A percentile compares a stretch with the other conserved stretches of the same genome.
Conservation (phyloP, 257 asterid genomes). For the Plectranthus barbatus region DNA sequence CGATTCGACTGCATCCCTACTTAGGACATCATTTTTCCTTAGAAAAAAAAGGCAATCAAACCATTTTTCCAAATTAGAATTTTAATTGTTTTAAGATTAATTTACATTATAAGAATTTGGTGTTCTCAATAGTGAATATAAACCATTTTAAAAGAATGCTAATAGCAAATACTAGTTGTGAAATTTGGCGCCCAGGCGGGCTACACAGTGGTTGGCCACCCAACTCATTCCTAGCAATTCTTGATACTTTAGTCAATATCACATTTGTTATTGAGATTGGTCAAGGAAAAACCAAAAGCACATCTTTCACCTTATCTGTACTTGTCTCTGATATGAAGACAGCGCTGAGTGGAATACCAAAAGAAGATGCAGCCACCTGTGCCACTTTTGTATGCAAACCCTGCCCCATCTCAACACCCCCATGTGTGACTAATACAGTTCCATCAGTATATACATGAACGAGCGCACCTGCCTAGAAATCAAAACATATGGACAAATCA, state of each 20-base stretch:
- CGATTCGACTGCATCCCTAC: no score
- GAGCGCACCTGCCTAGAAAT: slow-evolving; percentile 86
- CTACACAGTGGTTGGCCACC: not conserved
- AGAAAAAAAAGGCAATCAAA: not conserved
- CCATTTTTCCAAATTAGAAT: not conserved
- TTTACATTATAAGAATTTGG: not conserved
- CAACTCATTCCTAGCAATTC: not conserved
- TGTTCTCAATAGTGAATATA: not conserved
- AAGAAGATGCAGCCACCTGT: slow-evolving; percentile 90
- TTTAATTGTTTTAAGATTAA: not conserved
- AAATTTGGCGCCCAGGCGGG: not conserved
- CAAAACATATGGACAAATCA: slow-evolving; percentile 9
- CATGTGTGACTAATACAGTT: slow-evolving; percentile 92
- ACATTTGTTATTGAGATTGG: not conserved
- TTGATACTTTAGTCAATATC: not conserved
- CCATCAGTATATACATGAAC: slow-evolving; percentile 98
- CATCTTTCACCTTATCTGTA: slow-evolving; percentile 73
- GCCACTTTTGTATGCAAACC: slow-evolving; percentile 98
- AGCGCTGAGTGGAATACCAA: slow-evolving; percentile 77
- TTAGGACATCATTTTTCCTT: not conserved
- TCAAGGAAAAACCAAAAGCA: not conserved
- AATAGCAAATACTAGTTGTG: no score
- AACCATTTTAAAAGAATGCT: not conserved
- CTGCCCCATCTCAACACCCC: slow-evolving; percentile 99
- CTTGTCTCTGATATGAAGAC: slow-evolving; percentile 95